Conservation (phyloP, 2,329 filamentous ascomycete genomes). For the Sporothrix brasiliensis region DNA sequence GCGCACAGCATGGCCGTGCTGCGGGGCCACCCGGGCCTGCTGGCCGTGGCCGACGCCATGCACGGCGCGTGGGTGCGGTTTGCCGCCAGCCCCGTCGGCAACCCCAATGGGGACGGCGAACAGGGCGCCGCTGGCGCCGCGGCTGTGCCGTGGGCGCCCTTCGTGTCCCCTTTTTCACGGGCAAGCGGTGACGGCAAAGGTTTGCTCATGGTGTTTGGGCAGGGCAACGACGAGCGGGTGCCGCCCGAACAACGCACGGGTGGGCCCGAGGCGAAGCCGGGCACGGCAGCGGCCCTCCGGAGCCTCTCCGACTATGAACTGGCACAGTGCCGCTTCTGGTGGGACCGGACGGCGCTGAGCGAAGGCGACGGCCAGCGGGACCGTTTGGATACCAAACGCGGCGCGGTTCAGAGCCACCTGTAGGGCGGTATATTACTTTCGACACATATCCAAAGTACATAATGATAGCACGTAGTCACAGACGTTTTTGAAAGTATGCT, state of each 20-base stretch:
- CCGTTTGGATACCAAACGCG: not conserved
- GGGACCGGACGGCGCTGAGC: constrained; percentile 54
- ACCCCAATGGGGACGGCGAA: constrained; percentile 32
- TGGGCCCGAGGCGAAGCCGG: constrained; percentile 44
- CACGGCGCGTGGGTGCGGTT: constrained; percentile 49
- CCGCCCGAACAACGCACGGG: constrained; percentile 29
- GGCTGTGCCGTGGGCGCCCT: constrained; percentile 48
- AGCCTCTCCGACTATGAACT: constrained; percentile 50
- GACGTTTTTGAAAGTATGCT: not conserved
- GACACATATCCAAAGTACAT: not conserved
- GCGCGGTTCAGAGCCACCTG: constrained; percentile 8
- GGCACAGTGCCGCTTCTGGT: constrained; percentile 63
- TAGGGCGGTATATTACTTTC: not conserved
- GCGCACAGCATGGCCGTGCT: constrained; percentile 49
- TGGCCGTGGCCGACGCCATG: constrained; percentile 48
- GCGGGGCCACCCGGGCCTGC: constrained; percentile 44
- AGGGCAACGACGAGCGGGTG: constrained; percentile 60
- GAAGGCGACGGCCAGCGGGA: constrained; percentile 47
- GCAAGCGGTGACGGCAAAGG: constrained; percentile 26
- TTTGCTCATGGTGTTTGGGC: constrained; percentile 56
- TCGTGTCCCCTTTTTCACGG: constrained; percentile 46
- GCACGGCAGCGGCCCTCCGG: constrained; percentile 50
- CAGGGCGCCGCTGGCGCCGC: constrained; percentile 35
- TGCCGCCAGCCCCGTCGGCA: constrained; percentile 34
- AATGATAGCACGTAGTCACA: not conserved